Conservation (phyloP, 2,329 filamentous ascomycete species). For the Chaetomiaceae sp. region DNA sequence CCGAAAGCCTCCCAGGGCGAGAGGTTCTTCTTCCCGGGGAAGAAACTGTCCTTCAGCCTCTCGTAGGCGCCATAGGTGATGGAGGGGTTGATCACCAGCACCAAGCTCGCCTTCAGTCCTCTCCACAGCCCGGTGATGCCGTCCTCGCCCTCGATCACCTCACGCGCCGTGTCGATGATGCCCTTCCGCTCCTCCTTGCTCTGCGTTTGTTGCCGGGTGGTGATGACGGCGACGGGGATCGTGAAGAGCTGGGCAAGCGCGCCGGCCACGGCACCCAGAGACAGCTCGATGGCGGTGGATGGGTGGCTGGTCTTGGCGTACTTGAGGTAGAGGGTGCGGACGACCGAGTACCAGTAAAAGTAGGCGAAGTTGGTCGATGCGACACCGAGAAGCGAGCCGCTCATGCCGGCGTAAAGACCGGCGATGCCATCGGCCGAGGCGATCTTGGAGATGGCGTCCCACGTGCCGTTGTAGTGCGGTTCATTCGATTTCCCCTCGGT, state of each 20-base stretch:
- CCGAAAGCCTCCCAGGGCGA: slow-evolving; percentile 85
- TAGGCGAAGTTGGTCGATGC: slow-evolving; percentile 98
- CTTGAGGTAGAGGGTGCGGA: slow-evolving; percentile 73
- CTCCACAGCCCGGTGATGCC: slow-evolving; percentile 88
- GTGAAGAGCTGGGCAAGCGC: slow-evolving; percentile 93
- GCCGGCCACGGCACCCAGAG: slow-evolving; percentile 79
- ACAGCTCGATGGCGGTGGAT: slow-evolving; percentile 75
- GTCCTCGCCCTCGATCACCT: slow-evolving; percentile 87
- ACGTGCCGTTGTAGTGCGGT: slow-evolving; percentile 77
- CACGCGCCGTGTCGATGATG: slow-evolving; percentile 77
- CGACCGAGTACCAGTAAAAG: slow-evolving; percentile 97
- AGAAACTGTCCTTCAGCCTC: slow-evolving; percentile 71
- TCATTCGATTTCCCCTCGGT: slow-evolving; percentile 40
- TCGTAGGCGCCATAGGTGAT: slow-evolving; percentile 98
- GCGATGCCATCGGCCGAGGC: slow-evolving; percentile 69
- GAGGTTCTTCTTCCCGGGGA: slow-evolving; percentile 69
- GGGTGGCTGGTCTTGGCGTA: slow-evolving; percentile 53
- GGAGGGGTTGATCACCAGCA: slow-evolving; percentile 90
- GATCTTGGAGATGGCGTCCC: slow-evolving; percentile 86
- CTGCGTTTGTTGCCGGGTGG: slow-evolving; percentile 93
- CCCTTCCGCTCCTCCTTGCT: slow-evolving; percentile 78
- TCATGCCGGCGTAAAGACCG: slow-evolving; percentile 86
- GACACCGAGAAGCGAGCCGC: slow-evolving; percentile 81
- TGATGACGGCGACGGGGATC: slow-evolving; percentile 92
- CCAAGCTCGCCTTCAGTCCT: slow-evolving; percentile 90